These are phyloP conservation scores for Pharnaceum exiguum DNA, from an alignment of 148 eudicot species.

Conservation along the genomic window DNA sequence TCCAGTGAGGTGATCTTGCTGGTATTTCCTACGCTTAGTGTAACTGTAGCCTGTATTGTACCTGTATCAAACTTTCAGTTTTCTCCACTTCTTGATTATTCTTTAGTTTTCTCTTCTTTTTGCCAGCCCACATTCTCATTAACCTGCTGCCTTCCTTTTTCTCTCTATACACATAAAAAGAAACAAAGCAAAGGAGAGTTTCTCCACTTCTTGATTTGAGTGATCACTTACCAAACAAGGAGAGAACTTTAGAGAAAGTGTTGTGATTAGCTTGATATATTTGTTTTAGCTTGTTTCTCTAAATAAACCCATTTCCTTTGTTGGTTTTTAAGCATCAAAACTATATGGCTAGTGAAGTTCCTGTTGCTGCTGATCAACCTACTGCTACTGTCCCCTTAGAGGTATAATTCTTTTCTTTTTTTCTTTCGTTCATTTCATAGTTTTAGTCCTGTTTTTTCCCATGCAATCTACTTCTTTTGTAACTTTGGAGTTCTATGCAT, in stretches of 20 bases:
- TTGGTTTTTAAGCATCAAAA: conserved; percentile 12
- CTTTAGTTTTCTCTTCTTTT: not conserved
- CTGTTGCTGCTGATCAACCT: conserved; percentile 27
- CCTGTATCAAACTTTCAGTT: not conserved
- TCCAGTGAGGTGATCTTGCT: conserved; percentile 31
- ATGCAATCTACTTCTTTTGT: too few species aligned
- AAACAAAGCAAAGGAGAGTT: not conserved
- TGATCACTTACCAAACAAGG: not conserved
- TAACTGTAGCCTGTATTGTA: too few species aligned
- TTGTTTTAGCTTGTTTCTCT: not conserved
- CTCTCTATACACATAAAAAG: not conserved
- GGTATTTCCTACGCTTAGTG: conserved; percentile 13
- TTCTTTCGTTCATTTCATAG: not conserved
- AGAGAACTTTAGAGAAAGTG: not conserved
- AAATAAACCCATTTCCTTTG: not conserved
- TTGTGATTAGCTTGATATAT: not conserved
- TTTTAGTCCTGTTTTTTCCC: too few species aligned
- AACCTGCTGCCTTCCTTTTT: not conserved
- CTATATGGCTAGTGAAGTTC: conserved; percentile 31
- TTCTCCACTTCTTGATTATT: not conserved
- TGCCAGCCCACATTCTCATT: not conserved
- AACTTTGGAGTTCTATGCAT: too few species aligned
- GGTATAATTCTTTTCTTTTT: not conserved
- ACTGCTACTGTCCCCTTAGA: conserved; percentile 1
- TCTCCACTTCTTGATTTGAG: not conserved